Base-by-base conservation (phyloP, 2,329 filamentous ascomycete species). In the Podosphaera xanthii region DNA sequence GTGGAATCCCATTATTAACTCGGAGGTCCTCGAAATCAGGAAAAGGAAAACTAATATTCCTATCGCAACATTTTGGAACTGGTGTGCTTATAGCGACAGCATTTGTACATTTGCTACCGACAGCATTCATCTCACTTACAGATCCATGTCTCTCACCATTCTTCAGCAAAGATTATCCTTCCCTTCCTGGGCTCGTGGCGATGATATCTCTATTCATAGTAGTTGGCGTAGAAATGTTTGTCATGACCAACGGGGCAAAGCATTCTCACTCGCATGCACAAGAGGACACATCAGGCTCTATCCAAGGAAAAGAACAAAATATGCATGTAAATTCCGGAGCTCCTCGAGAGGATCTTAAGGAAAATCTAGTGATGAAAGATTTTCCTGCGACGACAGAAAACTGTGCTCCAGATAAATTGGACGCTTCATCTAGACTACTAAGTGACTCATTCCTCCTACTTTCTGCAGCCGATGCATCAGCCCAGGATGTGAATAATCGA, bases 41-140 rank as follows among this genome's bases (percentile, higher is more conserved):
- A 0, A 61, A 66, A 2, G 62, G 64, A 44, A 63, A 64, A 60
- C 66, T 70, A 63, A 74, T 82, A 58, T 82, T 82, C 66, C 68
- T 81, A 56, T 78, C 76, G 1, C 74, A 80, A 62, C 84, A 88
- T 71, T 85, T 87, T 63, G 85, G 87, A 67, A 92, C 87, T 0
- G 87, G 87, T 61, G 87, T 92, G 30, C 74, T 92, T n/a, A 83
- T 92, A 62, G 86, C 87, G 9, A 92, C 87, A 0, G 86, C 87
- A 59, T 92, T 92, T 67, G 86, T 91, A 34, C 78, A 82, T 66
- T 71, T 83, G n/a, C 73, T 83, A 4, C 80, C 80, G 9, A 82
- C 79, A 1, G 80, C 80, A 31, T 83, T 81, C 64, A 71, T 74
- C 30, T 81, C 76, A 12, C 69, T 82, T 38, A 80, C 78, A 8